Base-by-base conservation (phyloP, 1,284 basidiomycete genomes). In the Coniferiporia sulphurascens region DNA sequence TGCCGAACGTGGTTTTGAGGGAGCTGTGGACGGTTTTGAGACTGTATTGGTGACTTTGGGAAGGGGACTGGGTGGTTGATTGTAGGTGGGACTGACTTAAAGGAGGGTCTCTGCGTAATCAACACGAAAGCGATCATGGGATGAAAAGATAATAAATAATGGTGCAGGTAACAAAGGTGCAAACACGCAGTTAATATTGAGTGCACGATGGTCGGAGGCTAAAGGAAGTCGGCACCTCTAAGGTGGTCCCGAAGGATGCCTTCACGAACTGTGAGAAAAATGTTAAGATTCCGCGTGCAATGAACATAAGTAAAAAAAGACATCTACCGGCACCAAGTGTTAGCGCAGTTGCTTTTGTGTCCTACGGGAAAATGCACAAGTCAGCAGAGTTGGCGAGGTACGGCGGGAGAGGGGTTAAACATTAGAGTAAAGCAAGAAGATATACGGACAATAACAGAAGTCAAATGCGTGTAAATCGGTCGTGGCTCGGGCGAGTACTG, bases 401-500 rank as follows among this genome's bases (percentile, higher is more conserved):
- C 43, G n/a, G 58, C 45, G 36, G 35, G 36, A 34, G 48, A 46
- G 52, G 54, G 50, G 27, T 27, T 27, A 27, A 27, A 27, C 5
- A 27, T 27, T 27, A n/a, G 27, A 27, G 27, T 5, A 27, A 27
- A 5, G 5, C n/a, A 22, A 56, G 13, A n/a, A 49, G 44, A 54
- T 6, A 48, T 27, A 75, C 81, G 65, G 65, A 87, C 86, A 59
- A 88, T 80, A 52, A 89, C 86, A 56, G 87, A 86, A 38, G 88
- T 91, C 49, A 87, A 77, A 74, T 90, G 85, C 52, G 84, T 78
- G 64, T 83, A 86, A 69, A 89, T 88, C 0, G 82, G 79, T 6
- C 89, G 76, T 49, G 87, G 86, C 43, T 77, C 77, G 1, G 86
- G 87, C 8, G 87, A 90, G 68, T 87, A 85, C 69, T 90, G 86